Evolutionary conservation across 2,329 filamentous ascomycete genomes (phyloP).

Genomic region (Ampelomyces quisqualis): DNA sequence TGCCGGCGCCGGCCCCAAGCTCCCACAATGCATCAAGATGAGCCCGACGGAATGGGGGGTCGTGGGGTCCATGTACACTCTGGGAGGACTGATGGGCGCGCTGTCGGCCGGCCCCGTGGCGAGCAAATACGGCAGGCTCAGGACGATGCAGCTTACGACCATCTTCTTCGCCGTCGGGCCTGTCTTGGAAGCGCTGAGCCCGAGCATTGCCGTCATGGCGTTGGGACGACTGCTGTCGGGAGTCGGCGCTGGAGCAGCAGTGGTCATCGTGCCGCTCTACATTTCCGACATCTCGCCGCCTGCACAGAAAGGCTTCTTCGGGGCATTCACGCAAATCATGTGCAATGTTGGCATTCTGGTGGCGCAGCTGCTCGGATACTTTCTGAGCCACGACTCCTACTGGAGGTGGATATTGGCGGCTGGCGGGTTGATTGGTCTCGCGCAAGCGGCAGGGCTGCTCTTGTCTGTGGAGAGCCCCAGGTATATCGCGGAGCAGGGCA

Average conservation of each 20-base stretch:
- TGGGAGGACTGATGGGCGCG: constrained; percentile 84
- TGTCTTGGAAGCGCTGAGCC: constrained; percentile 69
- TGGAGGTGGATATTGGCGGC: constrained; percentile 83
- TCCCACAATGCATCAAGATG: constrained; percentile 87
- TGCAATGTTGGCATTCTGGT: constrained; percentile 87
- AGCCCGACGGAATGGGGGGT: constrained; percentile 76
- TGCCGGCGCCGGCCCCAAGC: constrained; percentile 39
- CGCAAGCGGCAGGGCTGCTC: constrained; percentile 70
- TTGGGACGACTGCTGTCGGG: constrained; percentile 78
- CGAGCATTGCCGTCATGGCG: constrained; percentile 66
- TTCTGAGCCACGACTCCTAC: constrained; percentile 73
- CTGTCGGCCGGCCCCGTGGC: constrained; percentile 77
- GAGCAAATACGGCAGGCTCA: constrained; percentile 71
- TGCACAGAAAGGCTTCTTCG: constrained; percentile 72
- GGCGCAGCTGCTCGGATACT: constrained; percentile 82
- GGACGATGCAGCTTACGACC: constrained; percentile 75
- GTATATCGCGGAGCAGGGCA: constrained; percentile 73
- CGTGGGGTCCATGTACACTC: constrained; percentile 85
- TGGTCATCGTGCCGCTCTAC: constrained; percentile 92
- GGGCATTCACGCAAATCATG: constrained; percentile 83
- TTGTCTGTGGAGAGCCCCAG: constrained; percentile 79
- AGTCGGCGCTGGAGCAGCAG: constrained; percentile 80
- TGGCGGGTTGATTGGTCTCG: constrained; percentile 66
- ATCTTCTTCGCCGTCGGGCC: constrained; percentile 76
- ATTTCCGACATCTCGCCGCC: constrained; percentile 85